Base-by-base conservation (phyloP, 257 asterid species). In the Nicotiana obtusifolia region DNA sequence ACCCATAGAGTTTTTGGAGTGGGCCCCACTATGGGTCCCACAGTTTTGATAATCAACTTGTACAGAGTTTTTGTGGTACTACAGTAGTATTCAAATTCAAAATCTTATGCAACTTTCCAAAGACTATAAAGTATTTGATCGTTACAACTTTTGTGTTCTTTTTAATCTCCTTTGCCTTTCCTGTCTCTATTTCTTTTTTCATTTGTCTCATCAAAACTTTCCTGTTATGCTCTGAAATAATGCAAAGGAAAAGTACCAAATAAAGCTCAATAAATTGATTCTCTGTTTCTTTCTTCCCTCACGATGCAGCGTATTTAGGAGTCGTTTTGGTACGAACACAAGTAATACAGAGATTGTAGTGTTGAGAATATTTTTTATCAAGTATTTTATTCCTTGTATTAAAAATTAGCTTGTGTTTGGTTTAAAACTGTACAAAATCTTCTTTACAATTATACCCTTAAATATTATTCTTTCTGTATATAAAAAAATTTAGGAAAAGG, bases 111-210 rank as follows among this genome's bases (percentile, higher is more conserved):
- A 73, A 47, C 41, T 73, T 73, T 26, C 41, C n/a, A 26, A 26
- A 17, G 69, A 9, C 79, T 49, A 47, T 73, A 73, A 73, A 73
- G 79, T 73, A 73, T 73, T 44, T 73, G 61, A 47, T 73, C 79
- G 79, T 73, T 73, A 47, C 80, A 7, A 26, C 44, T 75, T 75
- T 60, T 60, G 24, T 60, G 7, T 60, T 60, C 64, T 59, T n/a
- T 47, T 44, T 3, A 17, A 17, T 19, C 20, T 57, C 26, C 4
- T 57, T 57, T 9, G 28, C 35, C 78, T 30, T 30, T 65, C 24
- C 4, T 64, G 73, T 64, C 20, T 30, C 47, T 13, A 28, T 20
- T 60, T 37, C 1, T 33, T 19, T 66, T 6, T 6, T 19, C 26
- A 22, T 44, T 15, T 14, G 20, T 41, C 37, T 71, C 57, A 52